Evolutionary conservation across 139 green algal species (phyloP).

Genomic region (Picochlorum sp.): DNA sequence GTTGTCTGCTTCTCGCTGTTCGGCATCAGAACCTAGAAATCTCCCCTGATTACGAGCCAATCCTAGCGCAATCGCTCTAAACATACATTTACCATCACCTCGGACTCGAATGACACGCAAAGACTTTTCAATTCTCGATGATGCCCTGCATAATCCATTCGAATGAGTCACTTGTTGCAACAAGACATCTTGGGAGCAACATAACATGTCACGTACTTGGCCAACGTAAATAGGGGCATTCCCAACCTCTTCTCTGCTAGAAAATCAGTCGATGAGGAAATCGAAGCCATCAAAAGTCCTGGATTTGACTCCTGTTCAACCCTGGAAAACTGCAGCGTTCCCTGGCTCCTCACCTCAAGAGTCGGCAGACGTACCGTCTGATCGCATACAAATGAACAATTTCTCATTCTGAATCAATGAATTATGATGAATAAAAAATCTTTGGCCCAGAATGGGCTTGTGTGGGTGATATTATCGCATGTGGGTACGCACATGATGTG

Average conservation of each 20-base stretch:
- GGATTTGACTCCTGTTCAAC: no score
- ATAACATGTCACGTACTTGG: conserved; percentile 1
- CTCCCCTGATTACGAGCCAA: conserved; percentile 41
- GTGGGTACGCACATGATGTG: no score
- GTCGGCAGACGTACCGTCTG: no score
- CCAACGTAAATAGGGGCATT: conserved; percentile 24
- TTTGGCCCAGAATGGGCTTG: no score
- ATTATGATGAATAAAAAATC: no score
- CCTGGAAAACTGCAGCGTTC: no score
- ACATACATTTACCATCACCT: conserved; percentile 59
- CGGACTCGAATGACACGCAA: conserved; percentile 28
- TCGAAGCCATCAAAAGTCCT: background rate
- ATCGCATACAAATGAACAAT: no score
- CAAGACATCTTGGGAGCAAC: background rate
- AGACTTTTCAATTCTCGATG: background rate
- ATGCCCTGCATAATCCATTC: conserved; percentile 13
- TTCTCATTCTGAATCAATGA: no score
- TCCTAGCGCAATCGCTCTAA: conserved; percentile 45
- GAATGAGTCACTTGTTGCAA: background rate
- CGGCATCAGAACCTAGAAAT: conserved; percentile 17
- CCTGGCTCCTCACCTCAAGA: no score
- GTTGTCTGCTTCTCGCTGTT: conserved; percentile 41
- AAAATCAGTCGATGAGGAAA: background rate
- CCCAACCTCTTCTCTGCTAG: background rate
- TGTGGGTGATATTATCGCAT: no score